These are phyloP conservation scores for Taxillus chinensis DNA, from an alignment of 164 flowering plant species.

Conservation along the genomic window DNA sequence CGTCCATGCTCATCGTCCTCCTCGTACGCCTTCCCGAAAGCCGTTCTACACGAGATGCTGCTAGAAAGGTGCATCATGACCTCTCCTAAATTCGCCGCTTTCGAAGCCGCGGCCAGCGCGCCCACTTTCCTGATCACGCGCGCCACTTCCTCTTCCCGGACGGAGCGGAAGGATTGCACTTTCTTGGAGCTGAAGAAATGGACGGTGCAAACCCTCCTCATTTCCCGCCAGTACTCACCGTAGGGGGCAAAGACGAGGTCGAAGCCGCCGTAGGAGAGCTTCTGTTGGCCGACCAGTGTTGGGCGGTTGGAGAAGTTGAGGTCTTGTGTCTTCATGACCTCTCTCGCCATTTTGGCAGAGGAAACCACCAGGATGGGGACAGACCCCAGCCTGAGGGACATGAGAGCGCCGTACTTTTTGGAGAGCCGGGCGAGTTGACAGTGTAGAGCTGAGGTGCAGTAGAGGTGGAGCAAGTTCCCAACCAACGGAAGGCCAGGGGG, in stretches of 20 bases:
- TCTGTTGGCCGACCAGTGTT: not conserved
- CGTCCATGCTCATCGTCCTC: not conserved
- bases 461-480: not conserved
- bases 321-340: not conserved
- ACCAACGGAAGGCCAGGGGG: not conserved
- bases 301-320: not conserved
- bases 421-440: not conserved
- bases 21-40: conserved; percentile 6
- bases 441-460: not conserved
- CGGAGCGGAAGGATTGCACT: conserved; percentile 14
- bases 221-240: conserved; percentile 20
- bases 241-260: conserved; percentile 17
- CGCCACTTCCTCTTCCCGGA: conserved; percentile 17
- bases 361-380: not conserved
- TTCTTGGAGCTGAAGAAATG: conserved; percentile 19
- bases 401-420: not conserved
- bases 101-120: not conserved
- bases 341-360: not conserved
- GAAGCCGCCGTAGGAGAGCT: not conserved
- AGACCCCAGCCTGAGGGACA: not conserved
- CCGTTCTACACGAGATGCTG: conserved; percentile 4
- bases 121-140: conserved; percentile 8
- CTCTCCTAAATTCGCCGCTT: conserved; percentile 2
- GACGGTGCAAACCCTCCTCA: conserved; percentile 17
- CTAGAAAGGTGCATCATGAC: not conserved